phyloP scores from a whole-genome alignment of 192 early-diverging fungal genomes.

The Pilobolus umbonatus region DNA sequence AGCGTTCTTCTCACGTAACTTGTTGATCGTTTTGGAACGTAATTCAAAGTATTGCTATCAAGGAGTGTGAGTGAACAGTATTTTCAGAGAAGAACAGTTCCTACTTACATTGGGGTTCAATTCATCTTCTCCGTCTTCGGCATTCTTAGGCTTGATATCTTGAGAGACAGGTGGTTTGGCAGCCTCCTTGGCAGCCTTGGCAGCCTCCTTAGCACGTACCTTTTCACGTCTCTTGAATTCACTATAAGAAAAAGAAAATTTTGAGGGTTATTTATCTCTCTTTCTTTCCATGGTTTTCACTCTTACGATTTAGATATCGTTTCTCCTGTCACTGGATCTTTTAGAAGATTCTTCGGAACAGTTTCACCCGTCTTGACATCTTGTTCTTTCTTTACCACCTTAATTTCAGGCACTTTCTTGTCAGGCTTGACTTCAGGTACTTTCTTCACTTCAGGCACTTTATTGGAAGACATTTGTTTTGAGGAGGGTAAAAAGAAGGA shows the following conservation, averaged over 20 bases:
- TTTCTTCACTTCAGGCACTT: no score
- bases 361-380: slow-evolving; percentile 1
- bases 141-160: slow-evolving; percentile 40
- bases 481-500: neutral
- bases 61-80: neutral
- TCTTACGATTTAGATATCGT: slow-evolving; percentile 89
- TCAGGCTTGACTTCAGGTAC: no score
- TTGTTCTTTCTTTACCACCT: neutral
- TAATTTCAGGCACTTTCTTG: no score
- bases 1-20: slow-evolving; percentile 81
- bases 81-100: neutral
- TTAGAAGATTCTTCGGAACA: slow-evolving; percentile 47
- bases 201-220: slow-evolving; percentile 83
- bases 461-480: neutral
- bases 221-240: slow-evolving; percentile 92
- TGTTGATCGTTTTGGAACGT: slow-evolving; percentile 76
- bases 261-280: neutral
- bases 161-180: slow-evolving; percentile 41
- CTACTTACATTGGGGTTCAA: slow-evolving; percentile 77
- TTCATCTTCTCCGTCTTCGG: slow-evolving; percentile 75
- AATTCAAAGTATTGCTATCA: slow-evolving; percentile 93
- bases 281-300: neutral
- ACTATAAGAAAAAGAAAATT: slow-evolving; percentile 36
- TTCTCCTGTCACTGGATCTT: slow-evolving; percentile 88
- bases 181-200: slow-evolving; percentile 54